Percentiles rank a stretch among this genome's conserved stretches.
Evolutionary conservation across 352 stramenopile genomes (phyloP).

Genomic region (Pilasporangium apinafurcum): DNA sequence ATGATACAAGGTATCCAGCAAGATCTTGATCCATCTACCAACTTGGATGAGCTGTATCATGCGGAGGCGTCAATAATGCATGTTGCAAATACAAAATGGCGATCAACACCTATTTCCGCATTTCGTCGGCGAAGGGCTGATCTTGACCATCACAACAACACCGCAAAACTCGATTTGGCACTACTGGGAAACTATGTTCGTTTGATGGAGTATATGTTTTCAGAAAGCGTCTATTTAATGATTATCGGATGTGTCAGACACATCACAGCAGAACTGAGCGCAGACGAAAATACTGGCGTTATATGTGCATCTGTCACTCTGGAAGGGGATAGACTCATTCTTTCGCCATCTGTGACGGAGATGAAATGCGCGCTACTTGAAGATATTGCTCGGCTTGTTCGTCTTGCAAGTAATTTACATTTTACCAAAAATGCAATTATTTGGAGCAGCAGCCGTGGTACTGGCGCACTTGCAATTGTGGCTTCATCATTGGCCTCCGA

Average conservation of each 20-base stretch:
- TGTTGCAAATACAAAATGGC: constrained; percentile 47
- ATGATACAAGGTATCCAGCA: constrained; percentile 45
- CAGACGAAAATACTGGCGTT: constrained; percentile 27
- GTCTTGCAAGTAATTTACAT: constrained; percentile 52
- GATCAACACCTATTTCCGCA: constrained; percentile 45
- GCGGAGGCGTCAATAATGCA: constrained; percentile 35
- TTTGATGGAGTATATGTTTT: constrained; percentile 68
- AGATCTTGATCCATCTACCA: constrained; percentile 28
- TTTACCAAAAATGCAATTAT: constrained; percentile 53
- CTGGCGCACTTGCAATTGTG: constrained; percentile 22
- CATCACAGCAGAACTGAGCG: constrained; percentile 22
- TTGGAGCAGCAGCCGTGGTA: constrained; percentile 47
- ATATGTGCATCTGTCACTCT: constrained; percentile 50
- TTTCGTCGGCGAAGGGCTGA: constrained; percentile 23
- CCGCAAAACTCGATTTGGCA: constrained; percentile 33
- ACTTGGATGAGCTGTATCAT: constrained; percentile 44
- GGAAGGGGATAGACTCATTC: constrained; percentile 21
- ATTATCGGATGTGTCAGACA: constrained; percentile 31
- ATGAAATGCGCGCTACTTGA: constrained; percentile 50
- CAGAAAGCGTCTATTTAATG: constrained; percentile 64
- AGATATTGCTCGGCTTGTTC: constrained; percentile 38
- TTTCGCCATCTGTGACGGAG: constrained; percentile 37
- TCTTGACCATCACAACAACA: constrained; percentile 30
- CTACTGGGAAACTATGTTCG: constrained; percentile 46
- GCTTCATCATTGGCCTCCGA: constrained; percentile 22